Base-by-base conservation (phyloP, 495 filamentous ascomycete genomes). In the Tirmania nivea region DNA sequence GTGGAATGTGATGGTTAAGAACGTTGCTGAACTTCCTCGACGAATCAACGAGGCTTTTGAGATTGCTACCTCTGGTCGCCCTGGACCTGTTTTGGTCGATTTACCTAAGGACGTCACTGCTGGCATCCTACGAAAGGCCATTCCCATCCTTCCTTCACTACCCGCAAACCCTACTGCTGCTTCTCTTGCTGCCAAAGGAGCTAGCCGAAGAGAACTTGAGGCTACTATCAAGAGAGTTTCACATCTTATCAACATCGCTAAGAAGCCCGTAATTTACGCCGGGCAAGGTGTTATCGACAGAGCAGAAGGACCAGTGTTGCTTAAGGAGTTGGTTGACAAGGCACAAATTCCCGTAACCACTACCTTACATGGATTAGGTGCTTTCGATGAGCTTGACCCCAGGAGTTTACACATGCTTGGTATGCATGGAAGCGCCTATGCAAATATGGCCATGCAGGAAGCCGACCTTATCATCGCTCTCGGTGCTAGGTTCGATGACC, bases 1-100 rank as follows among this genome's bases (percentile, higher is more conserved):
- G 70, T 86, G 82, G 82, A 86, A 86, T 56, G 81, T 85, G 35
- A 84, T 86, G 82, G 77, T 84, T 49, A 84, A 83, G 74, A 78
- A 77, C 61, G 72, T 83, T 50, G 82, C 82, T 35, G 82, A 86
- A 63, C 66, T 86, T 47, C 82, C 82, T n/a, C 70, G 78, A 47
- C 70, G 82, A 48, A 86, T 86, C 60, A 85, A 85, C 60, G 82
- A 86, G 65, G 82, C 82, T n/a, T 86, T 86, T 63, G 81, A 86
- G 67, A 86, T 86, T 61, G 82, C 82, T 17, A 85, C 79, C 35
- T 78, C 76, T 53, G 82, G 82, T 34, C 70, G 82, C 31, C 82
- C 82, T 8, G 82, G 82, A 35, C 82, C 82, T n/a, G 82, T 86
- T 2, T 73, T 86, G 52, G 82, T 86, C 34, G 82, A 86, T 66